Conservation (phyloP, 148 eudicot species). For the Agrostemma githago region DNA sequence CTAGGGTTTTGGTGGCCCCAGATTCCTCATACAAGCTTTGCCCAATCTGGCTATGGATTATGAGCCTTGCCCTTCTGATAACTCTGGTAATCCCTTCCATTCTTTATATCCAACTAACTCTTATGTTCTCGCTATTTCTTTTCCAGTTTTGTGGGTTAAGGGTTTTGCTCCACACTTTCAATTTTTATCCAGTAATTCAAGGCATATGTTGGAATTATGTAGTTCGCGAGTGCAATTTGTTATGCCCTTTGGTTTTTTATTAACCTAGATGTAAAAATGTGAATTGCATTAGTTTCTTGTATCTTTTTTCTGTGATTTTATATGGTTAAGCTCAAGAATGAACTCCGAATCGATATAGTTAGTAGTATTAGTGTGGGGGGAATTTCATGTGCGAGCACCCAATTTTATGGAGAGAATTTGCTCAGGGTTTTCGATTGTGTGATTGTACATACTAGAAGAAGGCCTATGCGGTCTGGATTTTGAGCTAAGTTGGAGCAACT, state of each 20-base stretch:
- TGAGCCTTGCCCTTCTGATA: constrained; percentile 27
- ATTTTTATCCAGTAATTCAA: not conserved
- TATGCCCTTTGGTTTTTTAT: not conserved
- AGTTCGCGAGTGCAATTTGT: not conserved
- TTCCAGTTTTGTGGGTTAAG: constrained; percentile 14
- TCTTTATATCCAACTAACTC: not conserved
- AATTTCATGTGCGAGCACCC: not conserved
- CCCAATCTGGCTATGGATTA: constrained; percentile 34
- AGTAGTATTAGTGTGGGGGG: not conserved
- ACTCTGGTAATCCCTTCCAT: constrained; percentile 22
- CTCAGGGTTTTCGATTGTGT: not conserved
- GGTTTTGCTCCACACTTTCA: constrained; percentile 13
- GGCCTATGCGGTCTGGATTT: not conserved
- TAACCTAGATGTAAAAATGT: not conserved
- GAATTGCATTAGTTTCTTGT: not conserved
- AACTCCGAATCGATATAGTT: not conserved
- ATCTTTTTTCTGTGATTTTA: not conserved
- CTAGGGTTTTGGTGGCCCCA: constrained; percentile 25
- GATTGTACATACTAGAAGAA: not conserved
- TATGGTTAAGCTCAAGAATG: not conserved
- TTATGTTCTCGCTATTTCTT: not conserved
- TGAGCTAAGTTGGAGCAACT: too few species aligned
- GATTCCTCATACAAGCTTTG: not conserved
- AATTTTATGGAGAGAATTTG: not conserved
- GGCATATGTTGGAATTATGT: not conserved